Base-by-base conservation (phyloP, 257 asterid genomes). In the Gentiana dahurica region DNA sequence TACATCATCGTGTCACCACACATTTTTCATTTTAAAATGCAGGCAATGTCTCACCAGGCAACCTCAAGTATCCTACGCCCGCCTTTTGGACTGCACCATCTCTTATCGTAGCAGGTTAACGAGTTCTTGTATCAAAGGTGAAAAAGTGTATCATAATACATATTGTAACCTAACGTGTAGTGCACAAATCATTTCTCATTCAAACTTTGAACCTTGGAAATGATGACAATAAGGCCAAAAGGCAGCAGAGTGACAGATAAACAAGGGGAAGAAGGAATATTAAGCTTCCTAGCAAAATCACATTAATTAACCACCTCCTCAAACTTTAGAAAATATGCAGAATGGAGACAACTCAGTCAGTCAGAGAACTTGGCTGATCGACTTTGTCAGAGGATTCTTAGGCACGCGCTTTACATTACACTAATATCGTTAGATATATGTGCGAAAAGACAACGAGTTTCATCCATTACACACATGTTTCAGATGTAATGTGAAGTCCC, bases 31-130 rank as follows among this genome's bases (percentile, higher is more conserved):
- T 24, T 24, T 85, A 88, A 67, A 80, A 79, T 1, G 82, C 46
- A 64, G 49, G 70, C 72, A 84, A 54, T 36, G 74, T 72, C 71
- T 85, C 95, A 37, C 83, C 81, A 0, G 72, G 72, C 36, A 67
- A 83, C 91, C 65, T 89, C 97, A 48, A 79, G 87, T 65, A 85
- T 54, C 63, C 95, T 83, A 95, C 95, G 85, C 61, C 97, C 95
- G 85, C 61, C 89, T 74, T 55, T 66, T 78, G 1, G 87, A 77
- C 59, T 85, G 94, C 69, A 76, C 77, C 61, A 57, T 59, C 95
- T 73, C 96, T 73, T 53, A 88, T 64, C 94, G 85, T 88, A 61
- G 90, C 95, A 34, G 79, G 81, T 67, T 95, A 88, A 38, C 96
- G 93, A 1, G 94, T 89, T 65, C 97, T 68, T n/a, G 97, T 85